Base-by-base conservation (phyloP, 2,329 filamentous ascomycete species). In the Capronia americana region DNA sequence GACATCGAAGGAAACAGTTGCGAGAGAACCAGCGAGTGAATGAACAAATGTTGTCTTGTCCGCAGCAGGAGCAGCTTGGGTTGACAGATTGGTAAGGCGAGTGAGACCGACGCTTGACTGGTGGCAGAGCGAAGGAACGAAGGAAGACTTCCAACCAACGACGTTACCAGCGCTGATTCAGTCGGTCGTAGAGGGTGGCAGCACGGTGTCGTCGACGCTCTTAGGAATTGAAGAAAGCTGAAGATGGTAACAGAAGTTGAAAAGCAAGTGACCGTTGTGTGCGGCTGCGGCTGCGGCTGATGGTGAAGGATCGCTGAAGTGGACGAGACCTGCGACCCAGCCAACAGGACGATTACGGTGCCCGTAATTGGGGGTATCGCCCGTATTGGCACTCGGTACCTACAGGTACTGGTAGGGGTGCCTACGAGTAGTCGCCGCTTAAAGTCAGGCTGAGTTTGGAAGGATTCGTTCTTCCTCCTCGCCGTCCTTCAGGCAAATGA, bases 1-100 rank as follows among this genome's bases (percentile, higher is more conserved):
- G 77, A 81, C 79, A 74, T 71, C 41, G 59, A 63, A 50, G 54
- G 32, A 14, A 58, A n/a, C 23, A 26, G 20, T 24, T 53, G 61
- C 30, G 41, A 50, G 63, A 34, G 55, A n/a, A 65, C 66, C 72
- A 72, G 57, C 62, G 51, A 64, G 62, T 58, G 53, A 46, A 61
- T 20, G 32, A 51, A 38, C 54, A 61, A 55, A 60, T 32, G 57
- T 58, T 20, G 12, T 51, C 28, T 50, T 44, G 53, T 60, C 44
- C 30, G 26, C 28, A 26, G 61, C 44, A 30, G 46, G 34, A 17
- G 30, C 38, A 44, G 38, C 58, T 14, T 17, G 28, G 46, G 50
- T 30, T 0, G n/a, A 20, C 30, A 30, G 46, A 61, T 61, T 61
- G 58, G 46, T 61, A 54, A 53, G 58, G 58, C 46, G 48, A 61